Evolutionary conservation across 768 basidiomycete genomes (phyloP).

Genomic region (Neoboletus magnificus): DNA sequence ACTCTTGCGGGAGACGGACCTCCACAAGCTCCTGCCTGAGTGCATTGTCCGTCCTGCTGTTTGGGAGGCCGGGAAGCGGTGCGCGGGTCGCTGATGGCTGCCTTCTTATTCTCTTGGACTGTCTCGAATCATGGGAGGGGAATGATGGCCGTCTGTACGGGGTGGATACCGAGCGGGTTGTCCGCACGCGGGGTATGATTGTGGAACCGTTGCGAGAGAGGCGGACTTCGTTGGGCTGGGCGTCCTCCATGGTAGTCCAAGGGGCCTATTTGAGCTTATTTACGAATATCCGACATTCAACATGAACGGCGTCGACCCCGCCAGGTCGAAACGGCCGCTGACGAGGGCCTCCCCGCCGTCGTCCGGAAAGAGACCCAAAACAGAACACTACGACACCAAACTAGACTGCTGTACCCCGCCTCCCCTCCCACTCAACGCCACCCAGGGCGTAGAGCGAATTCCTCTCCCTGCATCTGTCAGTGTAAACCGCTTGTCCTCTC

Average conservation of each 20-base stretch:
- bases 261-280: constrained; percentile 22
- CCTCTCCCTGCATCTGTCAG: constrained; percentile 9
- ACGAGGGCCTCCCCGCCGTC: constrained; percentile 3
- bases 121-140: background rate
- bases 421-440: constrained; percentile 19
- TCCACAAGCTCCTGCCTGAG: background rate
- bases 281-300: constrained; percentile 1
- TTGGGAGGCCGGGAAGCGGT: background rate
- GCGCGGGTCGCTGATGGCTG: background rate
- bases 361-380: constrained; percentile 21
- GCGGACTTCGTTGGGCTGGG: constrained; percentile 39
- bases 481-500: constrained; percentile 6
- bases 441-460: constrained; percentile 30
- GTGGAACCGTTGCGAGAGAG: constrained; percentile 33
- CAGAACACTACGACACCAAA: constrained; percentile 10
- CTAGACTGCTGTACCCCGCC: background rate
- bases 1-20: constrained; percentile 12
- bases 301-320: constrained; percentile 15
- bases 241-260: constrained; percentile 31
- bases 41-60: background rate
- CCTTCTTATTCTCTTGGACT: constrained; percentile 4
- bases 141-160: background rate
- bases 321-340: constrained; percentile 12
- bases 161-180: background rate
- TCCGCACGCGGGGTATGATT: constrained; percentile 27